A percentile compares a stretch with the other conserved stretches of the same genome.
phyloP scores from a whole-genome alignment of 805 yeast genomes.

The Phaffomyces thermotolerans region DNA sequence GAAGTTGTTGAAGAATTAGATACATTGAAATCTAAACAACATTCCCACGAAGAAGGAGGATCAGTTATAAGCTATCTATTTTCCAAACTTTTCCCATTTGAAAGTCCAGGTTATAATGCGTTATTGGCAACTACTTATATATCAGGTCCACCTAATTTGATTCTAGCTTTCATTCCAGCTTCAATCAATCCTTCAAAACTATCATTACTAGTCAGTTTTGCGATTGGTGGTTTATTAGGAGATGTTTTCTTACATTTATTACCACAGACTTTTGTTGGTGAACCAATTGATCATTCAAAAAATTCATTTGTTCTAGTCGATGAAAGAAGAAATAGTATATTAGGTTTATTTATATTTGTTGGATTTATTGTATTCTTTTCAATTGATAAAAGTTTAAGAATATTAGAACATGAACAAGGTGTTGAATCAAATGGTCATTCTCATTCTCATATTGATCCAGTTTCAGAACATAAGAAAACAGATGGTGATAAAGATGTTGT shows the following conservation, averaged over 20 bases:
- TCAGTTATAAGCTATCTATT: constrained; percentile 33
- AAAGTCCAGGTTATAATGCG: constrained; percentile 54
- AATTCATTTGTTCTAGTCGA: constrained; percentile 43
- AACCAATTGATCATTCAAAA: constrained; percentile 32
- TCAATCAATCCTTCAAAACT: constrained; percentile 43
- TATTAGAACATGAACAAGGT: constrained; percentile 34
- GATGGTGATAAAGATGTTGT: constrained; percentile 24
- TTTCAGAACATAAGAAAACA: constrained; percentile 15
- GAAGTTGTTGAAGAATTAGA: constrained; percentile 35
- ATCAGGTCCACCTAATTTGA: constrained; percentile 56
- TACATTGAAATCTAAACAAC: constrained; percentile 22
- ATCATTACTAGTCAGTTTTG: constrained; percentile 57
- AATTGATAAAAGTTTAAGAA: constrained; percentile 55
- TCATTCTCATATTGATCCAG: constrained; percentile 38
- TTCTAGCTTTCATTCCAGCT: constrained; percentile 51
- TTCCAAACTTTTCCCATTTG: constrained; percentile 40
- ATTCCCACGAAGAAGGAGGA: constrained; percentile 14
- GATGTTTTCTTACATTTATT: constrained; percentile 66
- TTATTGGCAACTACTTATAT: constrained; percentile 56
- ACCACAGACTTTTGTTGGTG: constrained; percentile 61
- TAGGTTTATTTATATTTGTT: constrained; percentile 49
- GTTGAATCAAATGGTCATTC: constrained; percentile 13
- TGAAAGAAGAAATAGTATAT: constrained; percentile 38
- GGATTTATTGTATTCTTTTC: constrained; percentile 56
- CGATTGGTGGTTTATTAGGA: constrained; percentile 70